Evolutionary conservation across 108 stramenopile species (phyloP).

Genomic region (Cyclotella kingstonii): DNA sequence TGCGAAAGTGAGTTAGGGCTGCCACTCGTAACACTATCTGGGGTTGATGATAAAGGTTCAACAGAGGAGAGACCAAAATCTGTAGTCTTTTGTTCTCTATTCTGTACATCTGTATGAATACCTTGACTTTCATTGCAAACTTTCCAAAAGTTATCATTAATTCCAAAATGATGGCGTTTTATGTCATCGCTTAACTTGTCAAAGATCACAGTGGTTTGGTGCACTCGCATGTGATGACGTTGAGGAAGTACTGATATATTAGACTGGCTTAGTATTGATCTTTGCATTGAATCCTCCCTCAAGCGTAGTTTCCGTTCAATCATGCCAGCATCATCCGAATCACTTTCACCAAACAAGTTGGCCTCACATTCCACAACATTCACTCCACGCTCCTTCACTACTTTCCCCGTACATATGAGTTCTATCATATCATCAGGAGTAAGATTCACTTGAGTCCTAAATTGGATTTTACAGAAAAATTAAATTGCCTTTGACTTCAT

Average conservation of each 20-base stretch:
- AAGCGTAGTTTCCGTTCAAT: conserved; percentile 60
- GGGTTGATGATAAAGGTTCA: not conserved
- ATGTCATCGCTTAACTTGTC: conserved; percentile 42
- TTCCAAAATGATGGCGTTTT: conserved; percentile 30
- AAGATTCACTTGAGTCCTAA: conserved; percentile 81
- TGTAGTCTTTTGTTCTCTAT: not conserved
- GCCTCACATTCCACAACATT: conserved; percentile 19
- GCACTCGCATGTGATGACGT: conserved; percentile 33
- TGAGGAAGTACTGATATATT: conserved; percentile 44
- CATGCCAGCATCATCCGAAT: conserved; percentile 48
- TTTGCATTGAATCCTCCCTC: conserved; percentile 56
- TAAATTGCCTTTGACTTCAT: not conserved
- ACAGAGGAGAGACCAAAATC: not conserved
- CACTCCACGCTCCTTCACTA: conserved; percentile 56
- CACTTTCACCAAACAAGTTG: conserved; percentile 33
- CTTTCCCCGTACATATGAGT: conserved; percentile 73
- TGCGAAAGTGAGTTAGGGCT: conserved; percentile 10
- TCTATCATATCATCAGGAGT: conserved; percentile 91
- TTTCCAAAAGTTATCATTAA: conserved; percentile 15
- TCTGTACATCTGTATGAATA: too few relatives aligned
- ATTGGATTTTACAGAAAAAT: not conserved
- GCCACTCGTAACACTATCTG: not conserved
- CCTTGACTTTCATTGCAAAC: conserved; percentile 4
- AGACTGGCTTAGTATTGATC: conserved; percentile 52
- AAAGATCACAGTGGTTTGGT: conserved; percentile 44